Percentiles rank a stretch among this genome's conserved stretches.
These are phyloP conservation scores for Paecilomyces formosus DNA, from an alignment of 2,329 filamentous ascomycete genomes.

Conservation along the genomic window DNA sequence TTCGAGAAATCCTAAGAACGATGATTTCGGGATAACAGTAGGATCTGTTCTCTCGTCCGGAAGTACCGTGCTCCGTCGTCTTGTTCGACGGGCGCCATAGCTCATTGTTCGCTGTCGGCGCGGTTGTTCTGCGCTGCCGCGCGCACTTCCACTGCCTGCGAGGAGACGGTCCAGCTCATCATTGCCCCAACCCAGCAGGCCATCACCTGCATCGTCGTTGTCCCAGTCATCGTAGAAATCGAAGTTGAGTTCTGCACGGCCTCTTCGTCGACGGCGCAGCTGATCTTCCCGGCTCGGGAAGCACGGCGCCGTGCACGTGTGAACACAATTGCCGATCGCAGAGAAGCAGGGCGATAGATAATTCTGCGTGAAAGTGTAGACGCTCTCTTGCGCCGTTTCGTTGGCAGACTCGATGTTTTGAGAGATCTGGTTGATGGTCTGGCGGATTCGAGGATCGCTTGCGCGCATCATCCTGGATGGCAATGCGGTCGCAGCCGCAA, in stretches of 20 bases:
- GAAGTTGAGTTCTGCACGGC: constrained; percentile 72
- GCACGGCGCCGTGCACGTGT: constrained; percentile 62
- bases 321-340: constrained; percentile 58
- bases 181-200: constrained; percentile 67
- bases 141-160: constrained; percentile 52
- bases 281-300: constrained; percentile 66
- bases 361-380: constrained; percentile 80
- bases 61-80: constrained; percentile 49
- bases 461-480: constrained; percentile 48
- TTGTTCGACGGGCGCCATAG: constrained; percentile 65
- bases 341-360: constrained; percentile 78
- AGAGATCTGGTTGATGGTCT: constrained; percentile 87
- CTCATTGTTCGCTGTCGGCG: constrained; percentile 75
- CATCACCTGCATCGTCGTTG: constrained; percentile 49
- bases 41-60: constrained; percentile 57
- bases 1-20: constrained; percentile 76
- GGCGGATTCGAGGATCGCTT: constrained; percentile 77
- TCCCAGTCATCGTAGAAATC: constrained; percentile 99
- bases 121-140: constrained; percentile 52
- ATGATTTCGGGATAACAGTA: constrained; percentile 82
- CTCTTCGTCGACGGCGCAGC: constrained; percentile 60
- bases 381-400: constrained; percentile 80
- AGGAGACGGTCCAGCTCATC: constrained; percentile 82
- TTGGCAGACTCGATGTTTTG: constrained; percentile 87
- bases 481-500: not conserved